Evolutionary conservation across 2,329 filamentous ascomycete species (phyloP).

Genomic region (Ophiocordyceps robertsii): DNA sequence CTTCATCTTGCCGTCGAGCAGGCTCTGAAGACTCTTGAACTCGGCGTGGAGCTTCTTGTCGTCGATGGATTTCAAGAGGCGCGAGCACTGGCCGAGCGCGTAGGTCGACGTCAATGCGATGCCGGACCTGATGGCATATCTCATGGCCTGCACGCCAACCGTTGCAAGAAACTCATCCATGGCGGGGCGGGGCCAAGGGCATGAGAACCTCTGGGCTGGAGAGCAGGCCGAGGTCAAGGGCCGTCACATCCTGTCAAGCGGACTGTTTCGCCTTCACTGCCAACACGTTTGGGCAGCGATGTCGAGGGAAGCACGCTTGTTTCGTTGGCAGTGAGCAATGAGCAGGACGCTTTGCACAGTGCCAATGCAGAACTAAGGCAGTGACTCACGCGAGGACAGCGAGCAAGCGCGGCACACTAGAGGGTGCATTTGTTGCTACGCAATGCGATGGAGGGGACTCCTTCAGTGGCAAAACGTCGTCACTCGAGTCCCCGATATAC

Average conservation of each 20-base stretch:
- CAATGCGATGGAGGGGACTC: too few relatives aligned
- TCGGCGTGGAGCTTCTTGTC: slow-evolving; percentile 55
- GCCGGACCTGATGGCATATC: slow-evolving; percentile 81
- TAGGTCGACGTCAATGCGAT: slow-evolving; percentile 76
- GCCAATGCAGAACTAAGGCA: neutral
- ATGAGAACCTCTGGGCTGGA: neutral
- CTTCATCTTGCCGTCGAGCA: slow-evolving; percentile 75
- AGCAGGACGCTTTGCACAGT: neutral
- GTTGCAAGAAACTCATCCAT: slow-evolving; percentile 57
- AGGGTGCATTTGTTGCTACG: too few relatives aligned
- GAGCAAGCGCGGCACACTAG: too few relatives aligned
- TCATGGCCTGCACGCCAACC: slow-evolving; percentile 61
- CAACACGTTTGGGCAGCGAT: neutral
- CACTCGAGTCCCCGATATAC: too few relatives aligned
- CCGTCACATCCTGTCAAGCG: slow-evolving; percentile 1
- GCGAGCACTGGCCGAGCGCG: slow-evolving; percentile 69
- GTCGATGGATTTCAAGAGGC: slow-evolving; percentile 65
- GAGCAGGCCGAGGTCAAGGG: neutral
- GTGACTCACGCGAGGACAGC: too few relatives aligned
- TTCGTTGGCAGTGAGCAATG: neutral
- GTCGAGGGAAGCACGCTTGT: neutral
- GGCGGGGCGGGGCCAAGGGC: slow-evolving; percentile 1
- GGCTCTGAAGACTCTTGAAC: slow-evolving; percentile 55
- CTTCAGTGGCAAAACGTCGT: too few relatives aligned
- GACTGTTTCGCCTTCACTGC: neutral